Evolutionary conservation across 1,284 basidiomycete species (phyloP).

Genomic region (Ceratobasidium sp.): DNA sequence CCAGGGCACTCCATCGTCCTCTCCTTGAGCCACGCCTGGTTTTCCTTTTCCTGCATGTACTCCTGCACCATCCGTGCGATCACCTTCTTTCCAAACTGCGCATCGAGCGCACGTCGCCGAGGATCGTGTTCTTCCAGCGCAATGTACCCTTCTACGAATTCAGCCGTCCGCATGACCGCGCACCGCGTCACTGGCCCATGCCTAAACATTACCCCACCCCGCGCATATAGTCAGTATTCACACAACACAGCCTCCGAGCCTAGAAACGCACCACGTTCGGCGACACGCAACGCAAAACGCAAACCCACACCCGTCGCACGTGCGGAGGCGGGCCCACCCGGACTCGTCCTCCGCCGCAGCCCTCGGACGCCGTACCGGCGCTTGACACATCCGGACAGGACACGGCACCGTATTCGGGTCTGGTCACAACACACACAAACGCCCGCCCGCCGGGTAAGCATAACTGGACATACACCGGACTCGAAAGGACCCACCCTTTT

Average conservation of each 20-base stretch:
- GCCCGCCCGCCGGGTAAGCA: background rate
- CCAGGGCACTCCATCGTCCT: slow-evolving; percentile 73
- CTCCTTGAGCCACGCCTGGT: slow-evolving; percentile 74
- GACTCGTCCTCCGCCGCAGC: slow-evolving; percentile 58
- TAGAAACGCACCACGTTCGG: slow-evolving; percentile 68
- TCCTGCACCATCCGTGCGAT: slow-evolving; percentile 66
- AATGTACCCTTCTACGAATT: slow-evolving; percentile 71
- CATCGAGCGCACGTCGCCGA: slow-evolving; percentile 64
- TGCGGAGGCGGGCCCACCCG: slow-evolving; percentile 73
- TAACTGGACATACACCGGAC: background rate
- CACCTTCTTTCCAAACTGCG: slow-evolving; percentile 68
- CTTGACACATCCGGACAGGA: slow-evolving; percentile 76
- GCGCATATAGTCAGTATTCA: slow-evolving; percentile 9
- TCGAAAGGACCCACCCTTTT: slow-evolving; percentile 63
- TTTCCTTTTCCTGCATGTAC: slow-evolving; percentile 73
- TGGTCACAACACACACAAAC: slow-evolving; percentile 49
- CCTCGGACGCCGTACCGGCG: slow-evolving; percentile 66
- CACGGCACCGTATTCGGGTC: slow-evolving; percentile 81
- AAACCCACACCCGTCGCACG: slow-evolving; percentile 71
- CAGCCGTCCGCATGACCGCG: slow-evolving; percentile 68
- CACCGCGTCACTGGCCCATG: slow-evolving; percentile 78
- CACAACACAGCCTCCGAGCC: slow-evolving; percentile 1
- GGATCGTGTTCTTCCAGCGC: slow-evolving; percentile 62
- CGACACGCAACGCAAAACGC: slow-evolving; percentile 80
- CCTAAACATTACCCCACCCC: slow-evolving; percentile 56